These are phyloP conservation scores for Acanthamoeba triangularis DNA, from an alignment of 208 protist species.

Conservation along the genomic window DNA sequence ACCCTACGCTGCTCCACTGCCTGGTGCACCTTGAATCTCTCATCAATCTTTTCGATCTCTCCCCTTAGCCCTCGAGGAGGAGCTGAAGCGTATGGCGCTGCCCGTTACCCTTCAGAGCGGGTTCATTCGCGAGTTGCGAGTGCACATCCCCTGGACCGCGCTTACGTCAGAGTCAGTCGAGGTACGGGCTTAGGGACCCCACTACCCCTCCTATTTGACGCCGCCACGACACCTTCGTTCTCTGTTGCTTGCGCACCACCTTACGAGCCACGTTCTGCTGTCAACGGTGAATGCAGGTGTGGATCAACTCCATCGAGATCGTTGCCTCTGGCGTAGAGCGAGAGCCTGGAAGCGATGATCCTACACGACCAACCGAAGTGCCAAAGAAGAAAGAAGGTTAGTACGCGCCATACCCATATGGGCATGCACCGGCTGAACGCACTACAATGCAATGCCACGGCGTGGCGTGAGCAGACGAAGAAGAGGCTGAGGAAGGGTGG, in stretches of 20 bases:
- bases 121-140: constrained; percentile 61
- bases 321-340: not conserved
- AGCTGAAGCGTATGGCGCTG: constrained; percentile 30
- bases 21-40: not conserved
- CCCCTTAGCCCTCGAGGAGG: constrained; percentile 37
- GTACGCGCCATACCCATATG: not conserved
- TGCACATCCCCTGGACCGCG: constrained; percentile 68
- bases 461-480: not conserved
- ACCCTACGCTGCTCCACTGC: too few relatives aligned
- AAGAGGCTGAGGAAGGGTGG: constrained; percentile 65
- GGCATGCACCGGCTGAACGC: not conserved
- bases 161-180: constrained; percentile 68
- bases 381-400: constrained; percentile 4
- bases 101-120: constrained; percentile 52
- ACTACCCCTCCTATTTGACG: too few relatives aligned
- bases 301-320: constrained; percentile 36
- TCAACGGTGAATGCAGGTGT: not conserved
- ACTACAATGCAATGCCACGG: too few relatives aligned
- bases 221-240: not conserved
- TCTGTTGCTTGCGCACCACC: not conserved
- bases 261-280: not conserved
- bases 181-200: not conserved
- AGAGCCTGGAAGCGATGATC: not conserved
- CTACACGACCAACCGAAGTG: not conserved
- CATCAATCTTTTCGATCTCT: not conserved